Evolutionary conservation across 176 grass and related monocot species (phyloP).

Genomic region (Pharus latifolius): DNA sequence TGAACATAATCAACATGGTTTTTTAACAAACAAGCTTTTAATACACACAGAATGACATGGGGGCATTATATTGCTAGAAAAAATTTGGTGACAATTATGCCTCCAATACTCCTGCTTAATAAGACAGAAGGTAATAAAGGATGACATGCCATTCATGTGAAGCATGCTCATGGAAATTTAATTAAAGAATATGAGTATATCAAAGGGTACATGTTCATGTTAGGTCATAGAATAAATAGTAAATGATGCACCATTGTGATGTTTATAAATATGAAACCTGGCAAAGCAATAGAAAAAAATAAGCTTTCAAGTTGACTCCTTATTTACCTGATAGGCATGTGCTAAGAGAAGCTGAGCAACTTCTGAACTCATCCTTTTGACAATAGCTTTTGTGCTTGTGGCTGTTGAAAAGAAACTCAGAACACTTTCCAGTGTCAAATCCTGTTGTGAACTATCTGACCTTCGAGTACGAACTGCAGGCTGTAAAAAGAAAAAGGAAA

Average conservation of each 20-base stretch:
- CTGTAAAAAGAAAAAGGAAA: conserved; percentile 28
- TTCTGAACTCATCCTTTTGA: conserved; percentile 61
- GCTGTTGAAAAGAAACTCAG: conserved; percentile 53
- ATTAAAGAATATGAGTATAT: not conserved
- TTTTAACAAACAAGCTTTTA: no score
- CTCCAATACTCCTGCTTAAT: no score
- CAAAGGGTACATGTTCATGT: not conserved
- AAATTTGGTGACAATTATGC: no score
- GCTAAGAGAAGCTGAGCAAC: conserved; percentile 60
- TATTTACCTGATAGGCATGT: conserved; percentile 86
- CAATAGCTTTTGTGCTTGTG: conserved; percentile 42
- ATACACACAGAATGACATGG: no score
- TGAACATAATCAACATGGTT: no score
- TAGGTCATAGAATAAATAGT: not conserved
- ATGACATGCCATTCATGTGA: not conserved
- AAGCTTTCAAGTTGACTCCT: not conserved
- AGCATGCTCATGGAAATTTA: not conserved
- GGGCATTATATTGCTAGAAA: no score
- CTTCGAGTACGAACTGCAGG: conserved; percentile 50
- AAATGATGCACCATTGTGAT: not conserved
- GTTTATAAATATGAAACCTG: not conserved
- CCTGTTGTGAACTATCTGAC: conserved; percentile 44
- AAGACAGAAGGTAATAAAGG: no score
- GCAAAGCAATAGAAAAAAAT: not conserved
- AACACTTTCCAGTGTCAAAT: conserved; percentile 49